Percentiles rank a stretch among this genome's conserved stretches.
These are phyloP conservation scores for Solanum acaule DNA, from an alignment of 257 asterid species.

Conservation along the genomic window DNA sequence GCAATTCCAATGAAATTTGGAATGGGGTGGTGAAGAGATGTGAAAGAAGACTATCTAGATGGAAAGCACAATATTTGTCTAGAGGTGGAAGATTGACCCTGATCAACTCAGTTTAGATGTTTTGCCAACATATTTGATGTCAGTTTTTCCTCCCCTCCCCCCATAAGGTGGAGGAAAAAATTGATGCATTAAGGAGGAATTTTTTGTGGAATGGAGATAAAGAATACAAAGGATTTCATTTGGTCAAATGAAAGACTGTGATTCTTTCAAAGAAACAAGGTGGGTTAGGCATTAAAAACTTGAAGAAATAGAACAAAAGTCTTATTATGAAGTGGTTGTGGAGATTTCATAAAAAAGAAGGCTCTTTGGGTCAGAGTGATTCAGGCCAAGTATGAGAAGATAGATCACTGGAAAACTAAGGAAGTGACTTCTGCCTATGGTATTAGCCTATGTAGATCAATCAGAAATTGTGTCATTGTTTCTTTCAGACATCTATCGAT, in stretches of 20 bases:
- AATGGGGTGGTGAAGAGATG: not conserved
- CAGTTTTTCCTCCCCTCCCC: not conserved
- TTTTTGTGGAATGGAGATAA: not conserved
- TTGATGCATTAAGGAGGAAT: not conserved
- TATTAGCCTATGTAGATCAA: not conserved
- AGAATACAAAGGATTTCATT: not conserved
- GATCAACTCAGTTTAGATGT: not conserved
- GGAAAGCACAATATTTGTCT: not conserved
- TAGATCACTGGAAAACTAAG: not conserved
- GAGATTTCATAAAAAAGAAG: not conserved
- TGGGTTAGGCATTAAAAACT: not conserved
- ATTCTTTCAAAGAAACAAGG: not conserved
- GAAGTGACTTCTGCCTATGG: not conserved
- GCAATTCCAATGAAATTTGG: not conserved
- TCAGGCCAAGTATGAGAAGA: not conserved
- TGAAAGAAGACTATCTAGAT: not conserved
- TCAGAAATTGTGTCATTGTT: not conserved
- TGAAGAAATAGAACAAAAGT: not conserved
- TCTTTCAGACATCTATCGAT: not conserved
- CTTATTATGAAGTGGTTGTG: not conserved
- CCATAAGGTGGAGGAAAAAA: not conserved
- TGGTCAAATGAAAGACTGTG: not conserved
- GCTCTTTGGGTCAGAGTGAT: not conserved
- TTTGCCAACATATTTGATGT: not conserved
- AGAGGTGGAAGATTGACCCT: not conserved